Conservation (phyloP, 1,284 basidiomycete species). For the Rhodotorula sp. region DNA sequence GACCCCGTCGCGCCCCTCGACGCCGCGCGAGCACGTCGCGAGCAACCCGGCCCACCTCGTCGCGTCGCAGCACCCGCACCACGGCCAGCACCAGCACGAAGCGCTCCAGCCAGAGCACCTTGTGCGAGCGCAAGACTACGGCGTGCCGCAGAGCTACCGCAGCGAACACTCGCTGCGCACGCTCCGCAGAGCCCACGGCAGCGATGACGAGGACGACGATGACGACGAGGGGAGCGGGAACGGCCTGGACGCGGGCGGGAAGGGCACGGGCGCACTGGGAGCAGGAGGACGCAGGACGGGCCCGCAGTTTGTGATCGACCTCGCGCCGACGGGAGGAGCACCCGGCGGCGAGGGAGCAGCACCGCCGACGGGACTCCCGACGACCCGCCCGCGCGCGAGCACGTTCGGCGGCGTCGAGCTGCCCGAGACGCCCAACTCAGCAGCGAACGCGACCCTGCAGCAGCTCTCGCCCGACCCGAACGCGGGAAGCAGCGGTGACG, state of each 20-base stretch:
- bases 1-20: background rate
- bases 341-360: background rate
- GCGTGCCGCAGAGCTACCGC: slow-evolving; percentile 10
- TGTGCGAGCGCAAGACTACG: too few species aligned
- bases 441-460: background rate
- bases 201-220: background rate
- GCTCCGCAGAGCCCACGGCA: slow-evolving; percentile 1
- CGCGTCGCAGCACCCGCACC: background rate
- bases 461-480: background rate
- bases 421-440: slow-evolving; percentile 8
- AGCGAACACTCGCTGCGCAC: slow-evolving; percentile 33
- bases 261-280: too few species aligned
- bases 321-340: background rate
- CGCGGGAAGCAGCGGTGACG: background rate
- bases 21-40: background rate
- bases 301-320: slow-evolving; percentile 33
- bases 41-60: slow-evolving; percentile 7
- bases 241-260: too few species aligned
- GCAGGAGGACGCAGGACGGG: background rate
- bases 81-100: background rate
- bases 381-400: slow-evolving; percentile 8
- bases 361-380: background rate
- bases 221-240: background rate
- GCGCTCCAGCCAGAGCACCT: background rate
- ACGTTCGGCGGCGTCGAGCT: slow-evolving; percentile 37